Conservation (phyloP, 768 basidiomycete genomes). For the Trametes sanguinea region DNA sequence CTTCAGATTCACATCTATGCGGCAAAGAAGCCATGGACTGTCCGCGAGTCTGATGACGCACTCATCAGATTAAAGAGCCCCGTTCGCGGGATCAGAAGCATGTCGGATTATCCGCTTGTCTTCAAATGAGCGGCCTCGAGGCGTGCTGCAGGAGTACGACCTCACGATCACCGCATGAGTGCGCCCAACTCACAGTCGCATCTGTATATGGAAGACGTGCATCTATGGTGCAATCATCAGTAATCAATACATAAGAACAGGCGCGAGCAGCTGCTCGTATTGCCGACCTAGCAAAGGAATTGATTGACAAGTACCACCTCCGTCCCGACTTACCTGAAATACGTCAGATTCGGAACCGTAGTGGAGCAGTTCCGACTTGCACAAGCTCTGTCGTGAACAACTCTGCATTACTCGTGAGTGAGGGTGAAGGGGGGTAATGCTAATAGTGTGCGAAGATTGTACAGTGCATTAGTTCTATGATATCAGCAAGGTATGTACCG, state of each 20-base stretch:
- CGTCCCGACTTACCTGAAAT: too few species aligned
- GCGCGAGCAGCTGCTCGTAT: too few species aligned
- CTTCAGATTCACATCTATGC: background rate
- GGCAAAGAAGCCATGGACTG: background rate
- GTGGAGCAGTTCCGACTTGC: too few species aligned
- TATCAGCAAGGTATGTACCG: constrained; percentile 21
- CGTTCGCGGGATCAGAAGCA: background rate
- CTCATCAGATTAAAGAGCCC: constrained; percentile 1
- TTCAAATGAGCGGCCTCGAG: background rate
- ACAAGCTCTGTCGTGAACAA: background rate
- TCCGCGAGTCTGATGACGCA: constrained; percentile 8
- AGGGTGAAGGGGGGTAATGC: constrained; percentile 19
- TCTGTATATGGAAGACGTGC: too few species aligned
- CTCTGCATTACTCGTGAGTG: constrained; percentile 18
- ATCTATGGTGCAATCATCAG: too few species aligned
- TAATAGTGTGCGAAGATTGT: constrained; percentile 19
- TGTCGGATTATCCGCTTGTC: background rate
- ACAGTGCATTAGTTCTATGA: constrained; percentile 23
- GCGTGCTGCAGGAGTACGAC: background rate
- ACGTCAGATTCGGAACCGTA: too few species aligned
- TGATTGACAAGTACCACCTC: too few species aligned
- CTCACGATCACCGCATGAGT: background rate
- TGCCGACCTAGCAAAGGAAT: too few species aligned
- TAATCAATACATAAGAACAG: too few species aligned
- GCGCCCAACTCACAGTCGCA: too few species aligned